Conservation (phyloP, 2,329 filamentous ascomycete genomes). For the Penicillium sp. region DNA sequence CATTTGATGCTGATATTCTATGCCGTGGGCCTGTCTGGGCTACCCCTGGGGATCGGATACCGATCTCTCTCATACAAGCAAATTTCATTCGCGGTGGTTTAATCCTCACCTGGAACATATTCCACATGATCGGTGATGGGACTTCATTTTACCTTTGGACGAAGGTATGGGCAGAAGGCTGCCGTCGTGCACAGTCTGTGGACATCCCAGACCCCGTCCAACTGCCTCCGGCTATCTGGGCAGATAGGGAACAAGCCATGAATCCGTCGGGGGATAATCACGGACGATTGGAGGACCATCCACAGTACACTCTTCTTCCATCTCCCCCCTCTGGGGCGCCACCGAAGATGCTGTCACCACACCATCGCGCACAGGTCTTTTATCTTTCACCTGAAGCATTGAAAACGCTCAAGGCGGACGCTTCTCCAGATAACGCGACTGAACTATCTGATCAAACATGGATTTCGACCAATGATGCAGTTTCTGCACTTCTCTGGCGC, state of each 20-base stretch:
- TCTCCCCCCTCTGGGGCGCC: slow-evolving; percentile 31
- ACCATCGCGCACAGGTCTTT: slow-evolving; percentile 36
- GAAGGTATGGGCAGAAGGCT: slow-evolving; percentile 40
- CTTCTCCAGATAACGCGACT: slow-evolving; percentile 30
- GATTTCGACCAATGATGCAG: slow-evolving; percentile 39
- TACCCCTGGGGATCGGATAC: slow-evolving; percentile 43
- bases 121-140: slow-evolving; percentile 40
- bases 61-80: slow-evolving; percentile 46
- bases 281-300: slow-evolving; percentile 32
- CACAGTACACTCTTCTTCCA: slow-evolving; percentile 33
- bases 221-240: slow-evolving; percentile 30
- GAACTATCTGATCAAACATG: slow-evolving; percentile 26
- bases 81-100: slow-evolving; percentile 55
- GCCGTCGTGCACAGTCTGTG: slow-evolving; percentile 31
- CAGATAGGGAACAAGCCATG: slow-evolving; percentile 32
- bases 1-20: slow-evolving; percentile 51
- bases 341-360: slow-evolving; percentile 34
- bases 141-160: slow-evolving; percentile 35
- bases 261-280: slow-evolving; percentile 30
- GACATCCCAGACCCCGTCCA: slow-evolving; percentile 22
- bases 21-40: slow-evolving; percentile 24
- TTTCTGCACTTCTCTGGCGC: slow-evolving; percentile 42
- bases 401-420: slow-evolving; percentile 32
- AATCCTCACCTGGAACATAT: slow-evolving; percentile 43
- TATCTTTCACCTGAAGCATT: slow-evolving; percentile 35